These are phyloP conservation scores for Dunaliella primolecta DNA, from an alignment of 139 green algal genomes.

Conservation along the genomic window DNA sequence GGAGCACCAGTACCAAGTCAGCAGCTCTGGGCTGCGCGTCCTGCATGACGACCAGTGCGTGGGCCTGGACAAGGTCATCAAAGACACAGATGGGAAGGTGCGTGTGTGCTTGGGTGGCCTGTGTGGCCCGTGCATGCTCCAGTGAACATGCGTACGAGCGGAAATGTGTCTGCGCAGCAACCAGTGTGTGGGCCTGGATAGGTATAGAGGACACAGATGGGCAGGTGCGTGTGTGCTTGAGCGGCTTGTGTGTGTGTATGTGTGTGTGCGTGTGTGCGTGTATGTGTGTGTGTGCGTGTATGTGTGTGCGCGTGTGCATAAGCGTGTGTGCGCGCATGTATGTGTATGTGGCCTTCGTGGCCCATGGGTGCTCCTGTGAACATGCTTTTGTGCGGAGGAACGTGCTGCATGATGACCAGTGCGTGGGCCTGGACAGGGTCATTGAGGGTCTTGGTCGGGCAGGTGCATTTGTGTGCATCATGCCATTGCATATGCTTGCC, in stretches of 20 bases:
- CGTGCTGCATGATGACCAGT: slow-evolving; percentile 66
- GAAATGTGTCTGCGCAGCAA: slow-evolving; percentile 71
- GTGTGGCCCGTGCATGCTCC: background rate
- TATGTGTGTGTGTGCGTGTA: no score
- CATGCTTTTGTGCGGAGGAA: no score
- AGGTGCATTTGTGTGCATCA: slow-evolving; percentile 21
- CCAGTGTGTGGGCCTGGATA: slow-evolving; percentile 40
- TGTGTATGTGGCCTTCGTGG: no score
- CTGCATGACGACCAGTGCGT: slow-evolving; percentile 65
- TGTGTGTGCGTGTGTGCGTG: no score
- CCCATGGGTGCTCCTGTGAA: background rate
- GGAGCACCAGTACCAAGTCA: slow-evolving; percentile 6
- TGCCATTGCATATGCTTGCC: no score
- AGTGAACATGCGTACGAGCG: background rate
- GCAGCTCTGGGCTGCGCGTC: slow-evolving; percentile 41
- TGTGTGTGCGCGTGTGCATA: no score
- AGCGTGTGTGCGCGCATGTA: no score
- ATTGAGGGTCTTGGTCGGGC: slow-evolving; percentile 69
- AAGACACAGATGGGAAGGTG: slow-evolving; percentile 65
- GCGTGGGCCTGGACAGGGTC: slow-evolving; percentile 35
- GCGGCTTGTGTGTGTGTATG: no score
- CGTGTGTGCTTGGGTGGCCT: background rate
- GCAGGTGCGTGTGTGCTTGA: slow-evolving; percentile 21
- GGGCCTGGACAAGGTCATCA: slow-evolving; percentile 42
- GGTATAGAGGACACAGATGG: slow-evolving; percentile 67